phyloP scores from a whole-genome alignment of 805 yeast species.

The Starmerella vitae region DNA sequence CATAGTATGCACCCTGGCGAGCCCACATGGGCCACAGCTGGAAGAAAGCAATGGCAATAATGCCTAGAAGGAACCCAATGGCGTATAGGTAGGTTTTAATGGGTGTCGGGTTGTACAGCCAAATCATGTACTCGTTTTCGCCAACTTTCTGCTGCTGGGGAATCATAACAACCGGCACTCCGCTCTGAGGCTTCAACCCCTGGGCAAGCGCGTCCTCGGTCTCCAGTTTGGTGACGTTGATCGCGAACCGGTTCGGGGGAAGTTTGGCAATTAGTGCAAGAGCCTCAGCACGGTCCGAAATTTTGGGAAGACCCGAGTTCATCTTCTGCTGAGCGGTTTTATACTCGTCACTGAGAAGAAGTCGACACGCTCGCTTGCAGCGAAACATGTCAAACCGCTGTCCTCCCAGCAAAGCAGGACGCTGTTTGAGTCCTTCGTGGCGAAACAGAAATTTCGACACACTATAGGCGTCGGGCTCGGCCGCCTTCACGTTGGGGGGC shows the following conservation, averaged over 20 bases:
- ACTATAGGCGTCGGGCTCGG: slow-evolving; percentile 46
- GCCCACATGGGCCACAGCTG: slow-evolving; percentile 90
- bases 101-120: slow-evolving; percentile 67
- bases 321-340: slow-evolving; percentile 31
- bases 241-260: slow-evolving; percentile 58
- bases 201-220: slow-evolving; percentile 44
- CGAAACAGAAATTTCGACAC: slow-evolving; percentile 61
- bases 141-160: slow-evolving; percentile 30
- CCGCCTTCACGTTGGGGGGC: slow-evolving; percentile 26
- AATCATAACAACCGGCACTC: slow-evolving; percentile 33
- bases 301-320: slow-evolving; percentile 36
- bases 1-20: slow-evolving; percentile 84
- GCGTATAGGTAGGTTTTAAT: slow-evolving; percentile 44
- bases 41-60: slow-evolving; percentile 56
- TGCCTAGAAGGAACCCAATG: slow-evolving; percentile 39
- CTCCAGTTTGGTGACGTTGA: slow-evolving; percentile 64
- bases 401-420: slow-evolving; percentile 65
- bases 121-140: slow-evolving; percentile 50
- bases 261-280: slow-evolving; percentile 48
- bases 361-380: slow-evolving; percentile 65
- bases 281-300: slow-evolving; percentile 42
- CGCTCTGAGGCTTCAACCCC: slow-evolving; percentile 58
- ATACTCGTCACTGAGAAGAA: slow-evolving; percentile 62
- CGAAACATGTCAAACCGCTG: slow-evolving; percentile 72
- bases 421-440: slow-evolving; percentile 55